These are phyloP conservation scores for Aspergillus spinulosporus DNA, from an alignment of 2,329 filamentous ascomycete genomes.

Conservation along the genomic window DNA sequence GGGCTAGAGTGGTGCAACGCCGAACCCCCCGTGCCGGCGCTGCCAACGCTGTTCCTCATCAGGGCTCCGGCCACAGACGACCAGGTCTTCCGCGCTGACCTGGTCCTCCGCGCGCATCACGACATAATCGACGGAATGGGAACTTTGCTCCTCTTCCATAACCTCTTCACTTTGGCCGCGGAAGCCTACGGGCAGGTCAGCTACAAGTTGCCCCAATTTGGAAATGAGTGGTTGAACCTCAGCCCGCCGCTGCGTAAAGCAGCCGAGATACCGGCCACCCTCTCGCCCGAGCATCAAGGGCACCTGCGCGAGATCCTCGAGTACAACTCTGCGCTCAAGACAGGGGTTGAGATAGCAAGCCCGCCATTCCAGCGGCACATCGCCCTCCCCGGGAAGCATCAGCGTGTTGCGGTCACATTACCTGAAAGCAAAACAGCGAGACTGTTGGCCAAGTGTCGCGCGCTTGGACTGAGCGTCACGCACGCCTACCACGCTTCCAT, in stretches of 20 bases:
- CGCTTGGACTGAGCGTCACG: constrained; percentile 21
- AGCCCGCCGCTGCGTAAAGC: constrained; percentile 26
- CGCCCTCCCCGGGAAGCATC: constrained; percentile 21
- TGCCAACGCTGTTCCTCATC: constrained; percentile 27
- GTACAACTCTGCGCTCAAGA: constrained; percentile 14
- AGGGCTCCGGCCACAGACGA: background rate
- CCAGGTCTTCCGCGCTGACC: constrained; percentile 8
- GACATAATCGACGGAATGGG: constrained; percentile 30
- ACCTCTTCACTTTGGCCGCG: constrained; percentile 20
- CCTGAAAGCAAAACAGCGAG: constrained; percentile 11
- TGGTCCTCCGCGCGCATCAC: constrained; percentile 26
- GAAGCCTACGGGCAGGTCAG: background rate
- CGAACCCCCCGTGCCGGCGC: constrained; percentile 25
- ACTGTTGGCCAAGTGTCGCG: constrained; percentile 17
- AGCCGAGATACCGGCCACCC: constrained; percentile 18
- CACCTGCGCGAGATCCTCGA: constrained; percentile 10
- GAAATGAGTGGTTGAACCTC: constrained; percentile 23
- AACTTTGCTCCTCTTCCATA: constrained; percentile 23
- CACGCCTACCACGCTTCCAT: constrained; percentile 29
- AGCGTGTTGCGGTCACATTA: constrained; percentile 21
- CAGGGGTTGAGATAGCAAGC: constrained; percentile 20
- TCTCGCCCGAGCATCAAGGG: constrained; percentile 7
- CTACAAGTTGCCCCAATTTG: constrained; percentile 16
- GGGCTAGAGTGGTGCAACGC: constrained; percentile 28
- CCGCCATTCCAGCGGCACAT: constrained; percentile 18